A percentile compares a stretch with the other conserved stretches of the same genome.
Evolutionary conservation across 495 filamentous ascomycete genomes (phyloP).

Genomic region (Aspergillus hancockii): DNA sequence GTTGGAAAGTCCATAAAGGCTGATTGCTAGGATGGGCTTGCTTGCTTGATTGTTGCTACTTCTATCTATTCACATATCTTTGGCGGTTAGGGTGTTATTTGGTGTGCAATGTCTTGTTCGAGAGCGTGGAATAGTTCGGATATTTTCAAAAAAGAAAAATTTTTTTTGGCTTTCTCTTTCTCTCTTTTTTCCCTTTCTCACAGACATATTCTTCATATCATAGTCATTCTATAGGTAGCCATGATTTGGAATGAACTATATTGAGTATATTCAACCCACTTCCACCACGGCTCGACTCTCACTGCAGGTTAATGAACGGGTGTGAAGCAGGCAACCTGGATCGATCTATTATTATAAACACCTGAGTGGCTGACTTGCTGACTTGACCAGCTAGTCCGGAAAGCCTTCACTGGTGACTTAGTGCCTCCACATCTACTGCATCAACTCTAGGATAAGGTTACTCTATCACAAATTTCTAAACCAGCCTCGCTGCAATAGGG

Average conservation of each 20-base stretch:
- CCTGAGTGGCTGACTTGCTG: too few relatives aligned
- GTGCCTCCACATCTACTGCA: too few relatives aligned
- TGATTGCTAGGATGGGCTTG: conserved; percentile 14
- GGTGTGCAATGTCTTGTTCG: neutral
- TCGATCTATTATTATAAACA: too few relatives aligned
- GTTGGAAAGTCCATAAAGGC: conserved; percentile 41
- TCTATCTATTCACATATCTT: neutral
- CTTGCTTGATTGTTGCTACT: neutral
- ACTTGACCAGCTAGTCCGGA: too few relatives aligned
- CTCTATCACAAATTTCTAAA: too few relatives aligned
- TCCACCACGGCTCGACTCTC: neutral
- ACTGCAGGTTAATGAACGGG: neutral
- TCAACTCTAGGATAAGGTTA: too few relatives aligned
- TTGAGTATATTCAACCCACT: neutral
- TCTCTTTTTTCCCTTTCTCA: neutral
- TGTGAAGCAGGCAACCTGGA: too few relatives aligned
- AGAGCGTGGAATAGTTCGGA: neutral
- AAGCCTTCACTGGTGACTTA: too few relatives aligned
- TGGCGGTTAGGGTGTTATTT: neutral
- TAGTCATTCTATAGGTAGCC: neutral
- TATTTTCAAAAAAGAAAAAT: neutral
- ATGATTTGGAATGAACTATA: neutral
- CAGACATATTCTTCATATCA: too few relatives aligned
- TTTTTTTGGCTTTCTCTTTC: neutral
- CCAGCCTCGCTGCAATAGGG: too few relatives aligned